These are phyloP conservation scores for Chrysosporium keratinophilum DNA, from an alignment of 2,329 filamentous ascomycete species.

Conservation along the genomic window DNA sequence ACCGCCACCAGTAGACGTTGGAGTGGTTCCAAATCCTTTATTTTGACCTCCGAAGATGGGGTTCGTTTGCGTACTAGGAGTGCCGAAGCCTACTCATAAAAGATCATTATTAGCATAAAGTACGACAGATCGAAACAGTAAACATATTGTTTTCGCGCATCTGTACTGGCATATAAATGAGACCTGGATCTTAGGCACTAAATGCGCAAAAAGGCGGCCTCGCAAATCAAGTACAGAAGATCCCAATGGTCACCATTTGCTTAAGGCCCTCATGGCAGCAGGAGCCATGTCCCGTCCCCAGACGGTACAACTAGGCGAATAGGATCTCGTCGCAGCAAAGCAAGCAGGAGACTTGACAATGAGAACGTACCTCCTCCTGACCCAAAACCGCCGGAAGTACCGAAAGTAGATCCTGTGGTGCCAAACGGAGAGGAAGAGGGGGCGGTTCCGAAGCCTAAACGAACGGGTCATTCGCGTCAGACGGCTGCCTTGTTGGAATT, in stretches of 20 bases:
- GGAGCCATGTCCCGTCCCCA: background rate
- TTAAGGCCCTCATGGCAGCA: background rate
- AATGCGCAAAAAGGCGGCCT: no score
- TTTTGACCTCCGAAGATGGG: constrained; percentile 20
- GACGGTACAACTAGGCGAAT: background rate
- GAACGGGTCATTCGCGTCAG: constrained; percentile 15
- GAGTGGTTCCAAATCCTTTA: constrained; percentile 19
- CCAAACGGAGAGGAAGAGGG: constrained; percentile 31
- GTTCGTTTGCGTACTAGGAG: constrained; percentile 15
- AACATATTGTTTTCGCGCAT: background rate
- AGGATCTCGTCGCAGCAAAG: background rate
- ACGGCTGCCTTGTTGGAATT: constrained; percentile 10
- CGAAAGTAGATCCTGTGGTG: constrained; percentile 20
- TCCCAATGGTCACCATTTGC: background rate
- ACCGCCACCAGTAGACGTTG: constrained; percentile 15
- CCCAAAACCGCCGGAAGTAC: constrained; percentile 20
- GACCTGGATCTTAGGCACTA: background rate
- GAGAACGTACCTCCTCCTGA: constrained; percentile 24
- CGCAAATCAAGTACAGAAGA: background rate
- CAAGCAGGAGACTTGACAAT: background rate
- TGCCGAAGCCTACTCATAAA: constrained; percentile 19
- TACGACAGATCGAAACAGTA: background rate
- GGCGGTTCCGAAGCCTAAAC: constrained; percentile 30
- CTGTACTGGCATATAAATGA: background rate
- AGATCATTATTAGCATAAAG: background rate